Evolutionary conservation across 2,329 filamentous ascomycete genomes (phyloP).

Genomic region (Monilinia aucupariae): DNA sequence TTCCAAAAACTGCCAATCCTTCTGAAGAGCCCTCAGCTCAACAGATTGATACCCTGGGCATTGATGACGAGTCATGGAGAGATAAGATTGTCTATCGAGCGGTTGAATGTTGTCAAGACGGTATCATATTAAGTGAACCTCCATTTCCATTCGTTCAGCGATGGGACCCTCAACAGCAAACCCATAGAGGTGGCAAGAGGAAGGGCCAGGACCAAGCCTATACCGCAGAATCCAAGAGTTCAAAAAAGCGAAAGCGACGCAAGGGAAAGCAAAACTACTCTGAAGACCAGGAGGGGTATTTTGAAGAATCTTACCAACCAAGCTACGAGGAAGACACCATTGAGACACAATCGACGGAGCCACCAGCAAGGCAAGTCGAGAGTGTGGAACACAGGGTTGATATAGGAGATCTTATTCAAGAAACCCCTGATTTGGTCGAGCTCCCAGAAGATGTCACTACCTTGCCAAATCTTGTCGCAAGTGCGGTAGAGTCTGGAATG

Average conservation of each 20-base stretch:
- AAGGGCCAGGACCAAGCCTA: conserved; percentile 45
- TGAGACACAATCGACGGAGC: conserved; percentile 25
- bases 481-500: conserved; percentile 51
- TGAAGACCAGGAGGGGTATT: conserved; percentile 39
- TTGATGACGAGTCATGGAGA: conserved; percentile 63
- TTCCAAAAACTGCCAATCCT: conserved; percentile 34
- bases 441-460: conserved; percentile 52
- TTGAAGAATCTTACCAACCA: conserved; percentile 33
- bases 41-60: conserved; percentile 34
- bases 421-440: conserved; percentile 54
- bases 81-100: conserved; percentile 68
- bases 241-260: conserved; percentile 48
- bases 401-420: conserved; percentile 24
- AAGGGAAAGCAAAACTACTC: conserved; percentile 40
- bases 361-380: conserved; percentile 16
- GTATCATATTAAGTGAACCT: conserved; percentile 63
- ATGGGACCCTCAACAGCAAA: conserved; percentile 74
- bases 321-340: conserved; percentile 34
- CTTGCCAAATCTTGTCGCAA: conserved; percentile 46
- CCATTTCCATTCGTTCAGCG: conserved; percentile 86
- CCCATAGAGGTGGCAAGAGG: conserved; percentile 42
- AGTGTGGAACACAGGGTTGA: conserved; percentile 30
- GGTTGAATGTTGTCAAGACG: conserved; percentile 76
- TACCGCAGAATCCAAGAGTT: conserved; percentile 35
- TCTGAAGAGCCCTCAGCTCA: conserved; percentile 18